These are phyloP conservation scores for Phaeomoniella chlamydospora DNA, from an alignment of 2,329 filamentous ascomycete species.

Conservation along the genomic window DNA sequence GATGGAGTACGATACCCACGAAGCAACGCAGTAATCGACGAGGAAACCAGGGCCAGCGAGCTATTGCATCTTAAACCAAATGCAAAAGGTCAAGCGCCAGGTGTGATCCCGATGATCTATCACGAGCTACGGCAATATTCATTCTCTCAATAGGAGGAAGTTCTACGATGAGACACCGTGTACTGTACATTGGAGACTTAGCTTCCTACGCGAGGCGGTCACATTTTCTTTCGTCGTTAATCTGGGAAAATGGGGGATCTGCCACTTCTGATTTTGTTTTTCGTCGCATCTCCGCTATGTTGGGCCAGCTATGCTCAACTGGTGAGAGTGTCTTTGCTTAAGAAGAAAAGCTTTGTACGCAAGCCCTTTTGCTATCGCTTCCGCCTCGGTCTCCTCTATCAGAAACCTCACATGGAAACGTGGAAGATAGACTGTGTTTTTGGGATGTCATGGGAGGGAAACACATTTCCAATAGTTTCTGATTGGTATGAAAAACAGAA, in stretches of 20 bases:
- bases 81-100: not conserved
- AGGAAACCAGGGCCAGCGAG: slow-evolving; percentile 19
- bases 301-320: not conserved
- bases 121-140: not conserved
- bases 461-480: not conserved
- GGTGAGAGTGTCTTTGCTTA: too few species aligned
- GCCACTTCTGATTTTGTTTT: not conserved
- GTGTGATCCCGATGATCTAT: not conserved
- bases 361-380: not conserved
- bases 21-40: slow-evolving; percentile 29
- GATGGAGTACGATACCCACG: slow-evolving; percentile 28
- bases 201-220: not conserved
- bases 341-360: not conserved
- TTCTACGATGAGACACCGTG: slow-evolving; percentile 2
- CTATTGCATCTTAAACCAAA: slow-evolving; percentile 20
- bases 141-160: slow-evolving; percentile 14
- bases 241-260: not conserved
- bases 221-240: not conserved
- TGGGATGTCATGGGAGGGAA: not conserved
- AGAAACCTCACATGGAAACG: not conserved
- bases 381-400: not conserved
- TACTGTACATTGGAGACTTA: slow-evolving; percentile 1
- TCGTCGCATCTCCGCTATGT: not conserved
- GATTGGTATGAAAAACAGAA: slow-evolving; percentile 1
- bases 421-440: not conserved